A percentile compares a stretch with the other conserved stretches of the same genome.
Evolutionary conservation across 208 protist species (phyloP).

Genomic region (Jaenimonas drosophilae): DNA sequence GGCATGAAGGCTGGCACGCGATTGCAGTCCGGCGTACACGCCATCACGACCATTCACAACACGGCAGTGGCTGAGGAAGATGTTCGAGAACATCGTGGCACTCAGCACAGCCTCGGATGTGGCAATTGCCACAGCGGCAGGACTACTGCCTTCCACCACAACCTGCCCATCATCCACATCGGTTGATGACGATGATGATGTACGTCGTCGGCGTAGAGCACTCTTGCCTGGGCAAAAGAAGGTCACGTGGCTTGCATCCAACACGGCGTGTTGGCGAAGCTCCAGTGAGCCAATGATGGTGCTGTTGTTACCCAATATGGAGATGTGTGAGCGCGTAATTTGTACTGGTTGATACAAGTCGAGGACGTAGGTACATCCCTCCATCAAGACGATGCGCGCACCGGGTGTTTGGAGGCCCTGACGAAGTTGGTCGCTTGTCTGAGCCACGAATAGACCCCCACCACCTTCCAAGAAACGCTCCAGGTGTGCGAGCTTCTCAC

Average conservation of each 20-base stretch:
- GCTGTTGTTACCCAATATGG: constrained; percentile 41
- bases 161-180: background rate
- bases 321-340: constrained; percentile 25
- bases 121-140: background rate
- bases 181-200: background rate
- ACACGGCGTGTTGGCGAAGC: constrained; percentile 17
- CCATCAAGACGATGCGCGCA: constrained; percentile 34
- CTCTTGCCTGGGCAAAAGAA: constrained; percentile 15
- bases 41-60: constrained; percentile 53
- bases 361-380: constrained; percentile 27
- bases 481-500: constrained; percentile 10
- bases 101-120: constrained; percentile 15
- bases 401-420: constrained; percentile 31
- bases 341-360: constrained; percentile 12
- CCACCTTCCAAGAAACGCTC: constrained; percentile 13
- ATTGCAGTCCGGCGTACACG: constrained; percentile 42
- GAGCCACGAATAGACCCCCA: constrained; percentile 38
- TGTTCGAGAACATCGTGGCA: constrained; percentile 20
- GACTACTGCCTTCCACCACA: background rate
- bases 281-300: constrained; percentile 33
- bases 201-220: background rate
- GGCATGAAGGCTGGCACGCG: constrained; percentile 14
- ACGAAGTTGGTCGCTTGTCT: constrained; percentile 21
- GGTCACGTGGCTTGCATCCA: constrained; percentile 32
- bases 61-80: constrained; percentile 24